Evolutionary conservation across 2,329 filamentous ascomycete species (phyloP).

Genomic region (Pyricularia grisea): DNA sequence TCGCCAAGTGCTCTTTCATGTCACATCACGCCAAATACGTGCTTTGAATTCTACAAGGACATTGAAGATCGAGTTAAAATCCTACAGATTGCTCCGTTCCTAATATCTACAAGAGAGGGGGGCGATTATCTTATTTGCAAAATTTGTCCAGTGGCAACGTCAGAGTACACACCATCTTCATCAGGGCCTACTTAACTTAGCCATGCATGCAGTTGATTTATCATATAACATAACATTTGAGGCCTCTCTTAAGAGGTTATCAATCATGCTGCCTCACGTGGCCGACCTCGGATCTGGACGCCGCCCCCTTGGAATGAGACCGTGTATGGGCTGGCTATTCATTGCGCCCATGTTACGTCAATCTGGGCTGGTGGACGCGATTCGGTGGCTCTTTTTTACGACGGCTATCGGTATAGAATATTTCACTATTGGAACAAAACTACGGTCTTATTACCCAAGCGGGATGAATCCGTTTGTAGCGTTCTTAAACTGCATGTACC

Average conservation of each 20-base stretch:
- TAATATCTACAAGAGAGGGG: not conserved
- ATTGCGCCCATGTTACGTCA: not conserved
- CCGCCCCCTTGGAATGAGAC: not conserved
- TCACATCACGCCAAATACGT: not conserved
- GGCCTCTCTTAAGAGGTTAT: not conserved
- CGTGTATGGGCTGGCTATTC: not conserved
- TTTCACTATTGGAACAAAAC: not conserved
- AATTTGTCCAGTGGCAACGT: not conserved
- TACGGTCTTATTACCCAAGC: conserved; percentile 1
- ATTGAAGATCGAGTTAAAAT: not conserved
- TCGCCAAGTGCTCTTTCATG: not conserved
- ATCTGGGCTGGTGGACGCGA: conserved; percentile 2
- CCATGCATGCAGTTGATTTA: not conserved
- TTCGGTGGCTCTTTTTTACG: conserved; percentile 2
- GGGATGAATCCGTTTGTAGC: not conserved
- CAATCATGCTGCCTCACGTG: not conserved
- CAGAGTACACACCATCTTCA: not conserved
- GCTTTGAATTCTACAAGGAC: too few relatives aligned
- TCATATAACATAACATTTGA: not conserved
- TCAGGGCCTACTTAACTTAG: not conserved
- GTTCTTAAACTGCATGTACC: not conserved
- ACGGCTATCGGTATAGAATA: not conserved
- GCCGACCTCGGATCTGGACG: not conserved
- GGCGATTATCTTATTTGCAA: not conserved
- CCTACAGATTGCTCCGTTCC: not conserved